phyloP scores from a whole-genome alignment of 192 early-diverging fungal genomes.

The Spizellomyces punctatus region DNA sequence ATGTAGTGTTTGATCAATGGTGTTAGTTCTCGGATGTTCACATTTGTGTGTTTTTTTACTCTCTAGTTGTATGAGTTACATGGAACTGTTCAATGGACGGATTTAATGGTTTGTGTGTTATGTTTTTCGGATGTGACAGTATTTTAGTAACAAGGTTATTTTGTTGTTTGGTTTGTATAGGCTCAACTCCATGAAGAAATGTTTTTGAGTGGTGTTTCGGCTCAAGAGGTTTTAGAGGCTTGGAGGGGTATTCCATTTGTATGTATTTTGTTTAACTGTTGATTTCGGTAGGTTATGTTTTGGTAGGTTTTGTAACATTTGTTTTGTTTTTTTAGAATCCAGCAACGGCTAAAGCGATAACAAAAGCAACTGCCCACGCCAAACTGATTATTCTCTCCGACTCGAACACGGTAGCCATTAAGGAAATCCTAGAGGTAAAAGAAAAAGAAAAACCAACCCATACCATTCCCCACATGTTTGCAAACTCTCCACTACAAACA shows the following conservation, averaged over 20 bases:
- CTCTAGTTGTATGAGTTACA: conserved; percentile 15
- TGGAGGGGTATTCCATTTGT: conserved; percentile 15
- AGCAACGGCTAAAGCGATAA: no score
- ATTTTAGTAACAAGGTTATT: conserved; percentile 1
- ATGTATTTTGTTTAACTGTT: not conserved
- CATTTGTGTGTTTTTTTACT: not conserved
- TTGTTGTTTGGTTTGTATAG: conserved; percentile 1
- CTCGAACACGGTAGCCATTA: conserved; percentile 63
- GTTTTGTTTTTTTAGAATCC: no score
- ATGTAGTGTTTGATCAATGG: not conserved
- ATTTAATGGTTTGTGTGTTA: conserved; percentile 47
- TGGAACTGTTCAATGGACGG: conserved; percentile 58
- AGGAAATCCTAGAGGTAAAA: conserved; percentile 59
- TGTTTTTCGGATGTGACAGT: no score
- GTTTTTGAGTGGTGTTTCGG: not conserved
- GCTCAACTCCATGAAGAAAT: conserved; percentile 24
- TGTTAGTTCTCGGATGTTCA: not conserved
- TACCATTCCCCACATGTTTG: no score
- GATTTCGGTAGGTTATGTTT: no score
- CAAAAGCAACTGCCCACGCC: conserved; percentile 15
- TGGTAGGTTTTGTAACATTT: no score
- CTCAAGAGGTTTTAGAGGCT: conserved; percentile 27
- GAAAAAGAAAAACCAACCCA: not conserved
- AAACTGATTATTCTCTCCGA: conserved; percentile 65
- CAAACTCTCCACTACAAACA: no score